phyloP scores from a whole-genome alignment of 345 rosid species.

The Syzygium grande region DNA sequence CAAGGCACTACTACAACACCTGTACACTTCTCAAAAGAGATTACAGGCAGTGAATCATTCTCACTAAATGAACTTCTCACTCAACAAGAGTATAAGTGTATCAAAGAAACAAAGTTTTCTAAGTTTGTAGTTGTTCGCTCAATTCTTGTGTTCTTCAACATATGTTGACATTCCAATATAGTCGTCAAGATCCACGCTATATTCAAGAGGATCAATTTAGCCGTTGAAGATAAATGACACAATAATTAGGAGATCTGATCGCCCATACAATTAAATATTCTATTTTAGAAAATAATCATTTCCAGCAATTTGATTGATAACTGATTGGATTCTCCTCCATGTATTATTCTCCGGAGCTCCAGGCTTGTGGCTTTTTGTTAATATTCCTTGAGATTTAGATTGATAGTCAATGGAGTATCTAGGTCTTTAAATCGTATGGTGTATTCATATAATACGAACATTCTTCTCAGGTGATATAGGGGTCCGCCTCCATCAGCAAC shows the following conservation, averaged over 20 bases:
- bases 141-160: neutral
- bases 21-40: neutral
- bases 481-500: neutral
- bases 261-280: neutral
- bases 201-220: neutral
- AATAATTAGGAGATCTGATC: neutral
- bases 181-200: neutral
- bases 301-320: neutral
- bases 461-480: neutral
- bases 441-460: neutral
- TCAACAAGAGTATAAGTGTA: neutral
- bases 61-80: neutral
- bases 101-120: neutral
- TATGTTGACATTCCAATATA: neutral
- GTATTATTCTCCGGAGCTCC: neutral
- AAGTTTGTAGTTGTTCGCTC: neutral
- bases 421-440: neutral
- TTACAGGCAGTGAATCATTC: neutral
- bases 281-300: neutral
- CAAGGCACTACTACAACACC: neutral
- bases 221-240: neutral
- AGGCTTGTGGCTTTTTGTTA: neutral
- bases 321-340: neutral
- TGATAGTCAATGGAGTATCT: neutral
- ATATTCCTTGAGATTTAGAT: neutral